Percentiles rank a stretch among this genome's conserved stretches.
These are phyloP conservation scores for Scytalidium lignicola DNA, from an alignment of 2,329 filamentous ascomycete species.

Conservation along the genomic window DNA sequence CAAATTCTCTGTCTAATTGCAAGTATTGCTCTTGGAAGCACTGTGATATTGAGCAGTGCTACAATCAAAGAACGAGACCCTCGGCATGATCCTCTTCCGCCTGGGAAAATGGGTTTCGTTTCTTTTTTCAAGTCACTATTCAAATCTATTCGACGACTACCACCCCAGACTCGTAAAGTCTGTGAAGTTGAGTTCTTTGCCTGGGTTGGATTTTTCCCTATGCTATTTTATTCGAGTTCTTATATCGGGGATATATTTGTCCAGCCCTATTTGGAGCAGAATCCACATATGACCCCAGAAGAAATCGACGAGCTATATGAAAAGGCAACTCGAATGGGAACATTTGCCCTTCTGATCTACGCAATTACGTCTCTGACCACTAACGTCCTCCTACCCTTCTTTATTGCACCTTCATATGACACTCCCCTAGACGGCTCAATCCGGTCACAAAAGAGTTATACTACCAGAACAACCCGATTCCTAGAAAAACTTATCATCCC, in stretches of 20 bases:
- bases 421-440: constrained; percentile 25
- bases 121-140: constrained; percentile 77
- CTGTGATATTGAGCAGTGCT: constrained; percentile 64
- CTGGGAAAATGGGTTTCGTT: constrained; percentile 60
- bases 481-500: constrained; percentile 67
- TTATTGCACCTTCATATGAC: constrained; percentile 76
- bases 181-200: constrained; percentile 80
- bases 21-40: constrained; percentile 64
- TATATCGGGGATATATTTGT: constrained; percentile 93
- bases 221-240: constrained; percentile 91
- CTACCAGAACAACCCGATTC: constrained; percentile 26
- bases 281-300: constrained; percentile 70
- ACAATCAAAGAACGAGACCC: constrained; percentile 77
- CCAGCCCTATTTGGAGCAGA: constrained; percentile 70
- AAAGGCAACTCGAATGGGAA: constrained; percentile 78
- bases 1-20: constrained; percentile 87
- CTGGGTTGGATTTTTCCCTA: constrained; percentile 95
- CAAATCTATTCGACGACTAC: constrained; percentile 70
- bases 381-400: constrained; percentile 79
- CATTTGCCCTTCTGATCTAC: constrained; percentile 84
- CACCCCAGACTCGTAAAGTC: constrained; percentile 75
- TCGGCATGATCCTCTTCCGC: constrained; percentile 59
- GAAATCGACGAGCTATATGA: constrained; percentile 81
- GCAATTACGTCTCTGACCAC: constrained; percentile 77
- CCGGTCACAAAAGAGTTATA: constrained; percentile 19